Evolutionary conservation across 2,329 filamentous ascomycete genomes (phyloP).

Genomic region (Amauroascus niger): DNA sequence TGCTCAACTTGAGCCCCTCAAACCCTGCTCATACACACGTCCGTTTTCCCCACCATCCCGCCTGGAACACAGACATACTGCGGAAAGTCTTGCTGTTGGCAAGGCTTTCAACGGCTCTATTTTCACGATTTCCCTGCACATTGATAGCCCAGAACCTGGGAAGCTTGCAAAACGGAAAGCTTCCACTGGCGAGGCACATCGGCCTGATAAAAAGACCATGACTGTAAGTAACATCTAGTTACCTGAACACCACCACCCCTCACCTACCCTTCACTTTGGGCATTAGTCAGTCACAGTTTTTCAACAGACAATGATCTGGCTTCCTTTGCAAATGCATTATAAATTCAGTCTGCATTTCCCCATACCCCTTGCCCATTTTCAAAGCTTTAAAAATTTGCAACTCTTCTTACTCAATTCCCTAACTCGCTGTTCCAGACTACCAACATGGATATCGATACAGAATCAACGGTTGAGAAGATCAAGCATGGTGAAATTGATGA

Average conservation of each 20-base stretch:
- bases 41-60: conserved; percentile 16
- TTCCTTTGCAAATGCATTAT: neutral
- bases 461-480: conserved; percentile 50
- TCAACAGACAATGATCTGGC: neutral
- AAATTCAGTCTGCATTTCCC: neutral
- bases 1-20: neutral
- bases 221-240: too few species aligned
- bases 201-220: conserved; percentile 46
- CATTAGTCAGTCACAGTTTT: conserved; percentile 3
- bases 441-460: conserved; percentile 54
- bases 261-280: conserved; percentile 6
- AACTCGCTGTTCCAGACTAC: conserved; percentile 34
- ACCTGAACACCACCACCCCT: too few species aligned
- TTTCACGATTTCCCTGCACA: conserved; percentile 28
- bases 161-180: conserved; percentile 18
- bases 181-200: conserved; percentile 29
- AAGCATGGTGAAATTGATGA: conserved; percentile 59
- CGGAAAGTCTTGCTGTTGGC: conserved; percentile 36
- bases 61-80: conserved; percentile 12
- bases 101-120: conserved; percentile 31
- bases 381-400: conserved; percentile 9
- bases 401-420: conserved; percentile 8
- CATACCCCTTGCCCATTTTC: neutral
- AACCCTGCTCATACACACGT: conserved; percentile 1
- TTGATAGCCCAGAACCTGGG: conserved; percentile 18